Percentiles rank a stretch among this genome's conserved stretches.
These are phyloP conservation scores for Candida verbasci DNA, from an alignment of 805 yeast genomes.

Conservation along the genomic window DNA sequence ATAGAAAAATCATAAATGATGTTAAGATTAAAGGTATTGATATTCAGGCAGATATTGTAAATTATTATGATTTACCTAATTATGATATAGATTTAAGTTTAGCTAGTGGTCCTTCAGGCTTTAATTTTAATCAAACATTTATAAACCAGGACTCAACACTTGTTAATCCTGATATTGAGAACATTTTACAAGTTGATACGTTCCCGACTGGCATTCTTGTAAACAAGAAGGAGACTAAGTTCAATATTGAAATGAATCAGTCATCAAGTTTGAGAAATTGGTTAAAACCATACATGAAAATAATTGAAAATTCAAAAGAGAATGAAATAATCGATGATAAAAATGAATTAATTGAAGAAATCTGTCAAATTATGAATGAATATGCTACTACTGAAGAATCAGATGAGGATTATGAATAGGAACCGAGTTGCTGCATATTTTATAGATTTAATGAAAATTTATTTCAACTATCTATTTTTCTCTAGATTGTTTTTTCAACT, in stretches of 20 bases:
- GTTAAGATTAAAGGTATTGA: constrained; percentile 16
- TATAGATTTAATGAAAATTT: no score
- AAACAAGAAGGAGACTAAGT: constrained; percentile 3
- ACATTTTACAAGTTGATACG: constrained; percentile 21
- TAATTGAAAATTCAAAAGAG: constrained; percentile 14
- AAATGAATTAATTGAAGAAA: constrained; percentile 31
- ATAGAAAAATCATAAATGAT: constrained; percentile 46
- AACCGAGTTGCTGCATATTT: no score
- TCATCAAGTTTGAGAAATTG: constrained; percentile 19
- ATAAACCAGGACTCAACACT: constrained; percentile 5
- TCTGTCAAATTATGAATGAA: constrained; percentile 26
- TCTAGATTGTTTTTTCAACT: constrained; percentile 71
- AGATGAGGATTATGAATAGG: constrained; percentile 19
- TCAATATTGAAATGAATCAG: constrained; percentile 21
- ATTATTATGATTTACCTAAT: constrained; percentile 1
- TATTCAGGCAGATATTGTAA: neutral
- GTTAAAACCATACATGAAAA: constrained; percentile 25
- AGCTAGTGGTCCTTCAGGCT: neutral
- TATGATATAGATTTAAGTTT: neutral
- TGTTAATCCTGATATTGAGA: constrained; percentile 13
- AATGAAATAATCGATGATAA: constrained; percentile 27
- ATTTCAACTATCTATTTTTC: neutral
- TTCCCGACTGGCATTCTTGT: constrained; percentile 21
- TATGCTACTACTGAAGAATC: constrained; percentile 28
- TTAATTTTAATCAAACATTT: constrained; percentile 3